Evolutionary conservation across 352 stramenopile species (phyloP), one percentile per base, ranked within the genome.

Genomic region (Phytophthora crassamura): DNA sequence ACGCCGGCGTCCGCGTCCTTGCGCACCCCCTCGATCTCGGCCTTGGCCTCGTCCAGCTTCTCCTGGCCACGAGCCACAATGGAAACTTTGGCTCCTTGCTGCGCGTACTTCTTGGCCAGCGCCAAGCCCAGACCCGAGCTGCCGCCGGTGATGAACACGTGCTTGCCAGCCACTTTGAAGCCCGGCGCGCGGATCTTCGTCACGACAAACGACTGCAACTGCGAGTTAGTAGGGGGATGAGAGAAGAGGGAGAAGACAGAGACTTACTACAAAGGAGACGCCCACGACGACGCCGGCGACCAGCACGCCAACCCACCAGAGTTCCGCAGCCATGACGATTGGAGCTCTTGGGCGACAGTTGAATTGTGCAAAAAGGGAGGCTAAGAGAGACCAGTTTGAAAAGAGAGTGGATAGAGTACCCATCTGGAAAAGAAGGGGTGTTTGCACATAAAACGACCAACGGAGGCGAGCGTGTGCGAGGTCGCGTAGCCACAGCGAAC

Each of bases 131-230:
- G 78, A 7, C 86, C 86, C 4, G 78, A 82, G 63, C 74, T 90
- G 38, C 84, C 86, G 32, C 86, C 82, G 40, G 84, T 90, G 59
- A 93, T 88, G 56, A 93, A 91, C 47, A 92, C 83, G 75, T 95
- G 87, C 59, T 93, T 91, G 67, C 75, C 85, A 10, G 87, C 72
- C 43, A 95, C 85, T 43, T 89, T 63, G 38, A 93, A 93, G 46
- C 82, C 83, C 15, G 87, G 83, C 15, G 78, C 76, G 4, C 69
- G 67, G 28, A 91, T 18, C 64, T 91, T 93, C 20, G 72, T 91
- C 55, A 72, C 68, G 33, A 90, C 58, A 33, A 81, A 82, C 28
- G 84, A 91, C 84, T 93, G 59, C 12, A 64, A 12, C 16, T 39
- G 5, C 36, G 25, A 22, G 8, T 67, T 63, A 50, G 39, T 43